phyloP scores from a whole-genome alignment of 2,329 filamentous ascomycete species.

The Trichoderma koningii region DNA sequence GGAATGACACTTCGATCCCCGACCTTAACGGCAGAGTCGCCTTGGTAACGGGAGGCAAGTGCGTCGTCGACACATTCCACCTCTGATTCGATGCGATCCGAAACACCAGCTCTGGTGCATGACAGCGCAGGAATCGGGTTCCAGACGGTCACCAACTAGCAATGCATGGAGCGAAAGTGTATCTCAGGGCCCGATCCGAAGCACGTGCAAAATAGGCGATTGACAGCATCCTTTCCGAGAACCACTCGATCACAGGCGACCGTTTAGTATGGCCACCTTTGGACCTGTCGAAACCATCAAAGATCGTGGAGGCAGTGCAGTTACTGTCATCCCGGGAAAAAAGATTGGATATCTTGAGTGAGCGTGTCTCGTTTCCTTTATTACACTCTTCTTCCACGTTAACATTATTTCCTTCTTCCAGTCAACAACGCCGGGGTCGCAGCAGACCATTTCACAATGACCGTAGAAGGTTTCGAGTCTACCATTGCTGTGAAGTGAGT shows the following conservation, averaged over 20 bases:
- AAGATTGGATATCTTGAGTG: constrained; percentile 7
- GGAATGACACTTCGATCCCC: neutral
- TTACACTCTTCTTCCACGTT: neutral
- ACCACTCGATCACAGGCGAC: neutral
- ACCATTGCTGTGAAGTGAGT: constrained; percentile 7
- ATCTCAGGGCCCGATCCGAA: constrained; percentile 7
- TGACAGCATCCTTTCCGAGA: neutral
- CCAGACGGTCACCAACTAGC: neutral
- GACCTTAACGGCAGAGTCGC: neutral
- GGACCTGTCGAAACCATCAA: neutral
- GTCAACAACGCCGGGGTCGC: constrained; percentile 12
- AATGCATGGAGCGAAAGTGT: constrained; percentile 8
- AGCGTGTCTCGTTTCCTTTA: neutral
- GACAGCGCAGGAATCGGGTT: constrained; percentile 2
- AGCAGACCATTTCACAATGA: neutral
- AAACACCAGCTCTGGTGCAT: neutral
- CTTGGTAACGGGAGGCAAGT: constrained; percentile 11
- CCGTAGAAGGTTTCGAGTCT: neutral
- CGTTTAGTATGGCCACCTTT: neutral
- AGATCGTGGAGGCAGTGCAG: neutral
- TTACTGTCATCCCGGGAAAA: neutral
- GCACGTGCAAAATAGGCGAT: constrained; percentile 5
- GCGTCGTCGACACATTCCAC: neutral
- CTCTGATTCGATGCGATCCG: neutral
- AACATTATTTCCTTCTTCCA: neutral